A percentile compares a stretch with the other conserved stretches of the same genome.
Evolutionary conservation across 768 basidiomycete genomes (phyloP).

Genomic region (Hemileccinum rubropunctum): DNA sequence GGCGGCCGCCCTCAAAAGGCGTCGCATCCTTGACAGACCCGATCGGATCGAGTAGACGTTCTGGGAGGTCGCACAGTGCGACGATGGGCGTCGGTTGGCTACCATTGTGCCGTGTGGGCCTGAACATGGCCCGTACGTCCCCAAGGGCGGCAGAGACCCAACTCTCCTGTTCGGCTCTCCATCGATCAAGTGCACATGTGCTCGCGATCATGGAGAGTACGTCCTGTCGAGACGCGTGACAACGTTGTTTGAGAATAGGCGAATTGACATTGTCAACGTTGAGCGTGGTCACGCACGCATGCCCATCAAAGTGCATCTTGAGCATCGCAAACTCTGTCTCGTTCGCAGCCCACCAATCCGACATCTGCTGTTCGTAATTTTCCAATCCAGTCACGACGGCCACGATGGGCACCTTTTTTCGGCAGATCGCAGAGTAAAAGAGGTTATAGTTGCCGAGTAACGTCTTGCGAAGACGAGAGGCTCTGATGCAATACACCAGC

Average conservation of each 20-base stretch:
- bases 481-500: constrained; percentile 34
- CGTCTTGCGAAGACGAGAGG: constrained; percentile 26
- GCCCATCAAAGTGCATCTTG: constrained; percentile 33
- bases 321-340: constrained; percentile 24
- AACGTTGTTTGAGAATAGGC: constrained; percentile 26
- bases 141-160: constrained; percentile 21
- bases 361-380: constrained; percentile 31
- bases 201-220: constrained; percentile 20
- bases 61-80: constrained; percentile 23
- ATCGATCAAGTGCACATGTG: constrained; percentile 21
- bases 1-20: constrained; percentile 20
- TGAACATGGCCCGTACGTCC: constrained; percentile 25
- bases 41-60: background rate
- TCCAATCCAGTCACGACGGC: constrained; percentile 38
- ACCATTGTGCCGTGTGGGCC: constrained; percentile 4
- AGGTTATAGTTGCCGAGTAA: constrained; percentile 36
- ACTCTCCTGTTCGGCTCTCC: constrained; percentile 19
- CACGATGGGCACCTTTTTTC: constrained; percentile 36
- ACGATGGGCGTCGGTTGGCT: constrained; percentile 16
- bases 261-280: constrained; percentile 28
- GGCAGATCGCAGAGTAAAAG: constrained; percentile 36
- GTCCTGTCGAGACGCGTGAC: constrained; percentile 23
- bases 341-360: constrained; percentile 35
- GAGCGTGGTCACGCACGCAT: constrained; percentile 41
- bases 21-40: constrained; percentile 9